Evolutionary conservation across 2,329 filamentous ascomycete genomes (phyloP).

Genomic region (Colletotrichum filicis): DNA sequence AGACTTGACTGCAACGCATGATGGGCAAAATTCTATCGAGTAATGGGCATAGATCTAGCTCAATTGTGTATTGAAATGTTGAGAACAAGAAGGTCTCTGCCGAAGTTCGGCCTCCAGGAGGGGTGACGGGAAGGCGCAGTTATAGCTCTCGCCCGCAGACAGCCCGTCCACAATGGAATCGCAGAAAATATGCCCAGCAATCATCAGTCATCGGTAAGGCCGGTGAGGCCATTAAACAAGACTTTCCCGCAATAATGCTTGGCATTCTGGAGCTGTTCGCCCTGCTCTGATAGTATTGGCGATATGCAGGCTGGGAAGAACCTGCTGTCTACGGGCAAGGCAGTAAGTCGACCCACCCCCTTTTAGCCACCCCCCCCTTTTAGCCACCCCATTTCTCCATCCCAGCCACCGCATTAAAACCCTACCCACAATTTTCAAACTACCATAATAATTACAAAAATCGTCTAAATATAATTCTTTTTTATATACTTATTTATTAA

Average conservation of each 20-base stretch:
- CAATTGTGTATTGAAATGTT: not conserved
- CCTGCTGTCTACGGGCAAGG: not conserved
- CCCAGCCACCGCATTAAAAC: too few relatives aligned
- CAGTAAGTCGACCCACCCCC: too few relatives aligned
- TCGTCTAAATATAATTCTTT: too few relatives aligned
- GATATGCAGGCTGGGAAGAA: not conserved
- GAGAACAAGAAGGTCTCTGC: not conserved
- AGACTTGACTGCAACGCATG: constrained; percentile 25
- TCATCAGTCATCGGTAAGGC: not conserved
- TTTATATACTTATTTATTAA: too few relatives aligned
- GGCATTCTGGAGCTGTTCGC: not conserved
- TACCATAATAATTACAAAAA: too few relatives aligned
- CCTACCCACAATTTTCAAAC: too few relatives aligned
- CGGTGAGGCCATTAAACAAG: constrained; percentile 18
- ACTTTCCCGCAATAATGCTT: not conserved
- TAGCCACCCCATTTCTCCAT: too few relatives aligned
- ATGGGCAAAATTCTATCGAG: not conserved
- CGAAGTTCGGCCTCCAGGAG: too few relatives aligned
- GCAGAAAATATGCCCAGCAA: not conserved
- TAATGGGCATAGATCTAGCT: not conserved
- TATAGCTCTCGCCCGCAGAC: constrained; percentile 13
- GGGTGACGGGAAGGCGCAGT: not conserved
- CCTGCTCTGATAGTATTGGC: not conserved
- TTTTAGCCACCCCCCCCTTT: too few relatives aligned
- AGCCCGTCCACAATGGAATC: too few relatives aligned